Evolutionary conservation across 2,329 filamentous ascomycete genomes (phyloP).

Genomic region (Ascochyta rabiei): DNA sequence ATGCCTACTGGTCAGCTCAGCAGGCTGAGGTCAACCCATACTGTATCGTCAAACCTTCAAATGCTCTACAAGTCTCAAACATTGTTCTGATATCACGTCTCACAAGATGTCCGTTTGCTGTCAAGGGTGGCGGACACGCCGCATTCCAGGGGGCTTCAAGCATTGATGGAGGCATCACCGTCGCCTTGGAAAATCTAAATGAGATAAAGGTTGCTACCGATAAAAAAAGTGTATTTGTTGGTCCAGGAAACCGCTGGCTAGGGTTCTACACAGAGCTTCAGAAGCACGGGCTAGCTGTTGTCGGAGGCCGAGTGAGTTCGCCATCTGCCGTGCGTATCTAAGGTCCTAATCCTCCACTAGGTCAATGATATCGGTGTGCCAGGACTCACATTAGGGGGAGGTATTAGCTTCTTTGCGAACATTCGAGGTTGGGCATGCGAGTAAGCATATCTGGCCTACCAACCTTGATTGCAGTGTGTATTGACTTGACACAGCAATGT

Average conservation of each 20-base stretch:
- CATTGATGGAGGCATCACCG: slow-evolving; percentile 41
- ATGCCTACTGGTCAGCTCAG: slow-evolving; percentile 34
- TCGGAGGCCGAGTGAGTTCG: slow-evolving; percentile 38
- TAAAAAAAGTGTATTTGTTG: slow-evolving; percentile 33
- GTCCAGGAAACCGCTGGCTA: slow-evolving; percentile 43
- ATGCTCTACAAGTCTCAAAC: slow-evolving; percentile 25
- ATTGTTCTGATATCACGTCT: slow-evolving; percentile 29
- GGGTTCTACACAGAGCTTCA: slow-evolving; percentile 43
- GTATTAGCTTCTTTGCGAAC: slow-evolving; percentile 17
- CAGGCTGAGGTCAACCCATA: slow-evolving; percentile 31
- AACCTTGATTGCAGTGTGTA: not conserved
- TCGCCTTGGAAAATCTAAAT: slow-evolving; percentile 36
- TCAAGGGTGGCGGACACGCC: slow-evolving; percentile 46
- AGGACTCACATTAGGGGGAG: slow-evolving; percentile 29
- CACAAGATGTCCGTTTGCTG: slow-evolving; percentile 47
- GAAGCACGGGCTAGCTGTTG: slow-evolving; percentile 31
- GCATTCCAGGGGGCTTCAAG: slow-evolving; percentile 37
- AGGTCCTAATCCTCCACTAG: slow-evolving; percentile 1
- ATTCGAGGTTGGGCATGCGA: slow-evolving; percentile 13
- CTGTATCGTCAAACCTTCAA: slow-evolving; percentile 38
- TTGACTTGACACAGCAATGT: slow-evolving; percentile 38
- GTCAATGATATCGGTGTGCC: slow-evolving; percentile 30
- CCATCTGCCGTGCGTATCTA: too few relatives aligned
- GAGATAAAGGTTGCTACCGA: slow-evolving; percentile 26
- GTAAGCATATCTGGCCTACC: slow-evolving; percentile 19